These are phyloP conservation scores for Dendrothele bispora DNA, from an alignment of 768 basidiomycete species.

Conservation along the genomic window DNA sequence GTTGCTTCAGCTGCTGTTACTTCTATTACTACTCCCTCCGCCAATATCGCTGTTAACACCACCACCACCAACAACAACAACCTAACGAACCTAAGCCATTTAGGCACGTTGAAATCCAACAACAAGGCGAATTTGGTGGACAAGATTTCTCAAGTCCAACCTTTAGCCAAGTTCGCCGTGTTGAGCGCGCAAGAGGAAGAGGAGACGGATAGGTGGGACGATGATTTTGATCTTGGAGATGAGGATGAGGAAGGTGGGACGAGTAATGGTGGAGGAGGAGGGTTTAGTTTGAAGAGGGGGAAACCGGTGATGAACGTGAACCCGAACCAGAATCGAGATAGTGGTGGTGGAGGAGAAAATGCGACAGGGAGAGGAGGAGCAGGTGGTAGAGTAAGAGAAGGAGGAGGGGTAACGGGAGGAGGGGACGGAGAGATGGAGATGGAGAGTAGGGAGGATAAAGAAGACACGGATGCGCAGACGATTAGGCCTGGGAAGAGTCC, in stretches of 20 bases:
- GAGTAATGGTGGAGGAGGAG: too few species aligned
- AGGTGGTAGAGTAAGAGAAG: not conserved
- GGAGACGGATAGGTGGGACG: slow-evolving; percentile 96
- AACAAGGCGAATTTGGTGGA: slow-evolving; percentile 40
- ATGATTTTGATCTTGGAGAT: slow-evolving; percentile 74
- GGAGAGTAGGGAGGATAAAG: slow-evolving; percentile 51
- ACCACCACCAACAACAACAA: too few species aligned
- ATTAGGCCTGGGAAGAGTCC: slow-evolving; percentile 79
- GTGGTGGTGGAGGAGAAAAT: slow-evolving; percentile 11
- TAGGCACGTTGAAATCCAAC: too few species aligned
- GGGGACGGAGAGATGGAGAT: not conserved
- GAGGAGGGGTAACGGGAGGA: not conserved
- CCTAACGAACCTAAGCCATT: too few species aligned
- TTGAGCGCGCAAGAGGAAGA: slow-evolving; percentile 72
- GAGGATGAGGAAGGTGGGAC: slow-evolving; percentile 2
- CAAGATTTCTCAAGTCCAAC: slow-evolving; percentile 62
- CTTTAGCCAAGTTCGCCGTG: slow-evolving; percentile 62
- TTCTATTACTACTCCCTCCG: too few species aligned
- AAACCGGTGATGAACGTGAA: too few species aligned
- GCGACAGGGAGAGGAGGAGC: not conserved
- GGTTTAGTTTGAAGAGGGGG: too few species aligned
- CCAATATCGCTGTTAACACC: too few species aligned
- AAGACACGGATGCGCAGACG: slow-evolving; percentile 54
- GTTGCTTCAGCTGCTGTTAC: too few species aligned
- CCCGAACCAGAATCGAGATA: slow-evolving; percentile 33